Base-by-base conservation (phyloP, 2,329 filamentous ascomycete species). In the Graphilbum fragrans region DNA sequence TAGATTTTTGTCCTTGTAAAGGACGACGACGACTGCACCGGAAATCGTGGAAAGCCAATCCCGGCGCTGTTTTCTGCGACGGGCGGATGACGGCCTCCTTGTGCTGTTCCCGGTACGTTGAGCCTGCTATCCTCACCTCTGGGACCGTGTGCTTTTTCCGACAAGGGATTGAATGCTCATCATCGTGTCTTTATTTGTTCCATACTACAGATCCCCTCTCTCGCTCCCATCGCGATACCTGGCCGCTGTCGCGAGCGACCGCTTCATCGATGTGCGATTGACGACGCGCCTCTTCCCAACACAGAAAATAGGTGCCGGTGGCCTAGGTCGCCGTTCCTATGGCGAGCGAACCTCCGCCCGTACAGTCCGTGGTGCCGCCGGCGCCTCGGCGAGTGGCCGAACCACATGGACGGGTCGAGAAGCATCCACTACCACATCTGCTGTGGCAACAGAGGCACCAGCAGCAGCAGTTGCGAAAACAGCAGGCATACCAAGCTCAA, bases 341-440 rank as follows among this genome's bases (percentile, higher is more conserved):
- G 42, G 41, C 43, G 17, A 47, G 45, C 40, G 45, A 47, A 41
- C 19, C 42, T 6, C 34, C 32, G 14, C 43, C 41, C 32, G 21
- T 35, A 37, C 40, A 34, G 32, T 38, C 39, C 32, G 16, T 25
- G 35, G 25, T 39, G 43, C 39, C 45, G 7, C 21, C 35, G 20
- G 23, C 18, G 17, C 17, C 37, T 16, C 37, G 25, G 17, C 37
- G 37, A 18, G 3, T 20, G 25, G 23, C 17, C n/a, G 37, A 38
- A 10, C 7, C 17, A 4, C 32, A 6, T 8, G 6, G 4, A 17
- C 10, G 11, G n/a, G 32, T 18, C 14, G n/a, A 5, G n/a, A 34
- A 12, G n/a, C 32, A 18, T n/a, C 23, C 9, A 20, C 25, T 34
- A 17, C 17, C 32, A 17, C 32, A 18, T 16, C 7, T 4, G n/a